These are phyloP conservation scores for Flueggea neowawraea DNA, from an alignment of 441 rosid genomes.

Conservation along the genomic window DNA sequence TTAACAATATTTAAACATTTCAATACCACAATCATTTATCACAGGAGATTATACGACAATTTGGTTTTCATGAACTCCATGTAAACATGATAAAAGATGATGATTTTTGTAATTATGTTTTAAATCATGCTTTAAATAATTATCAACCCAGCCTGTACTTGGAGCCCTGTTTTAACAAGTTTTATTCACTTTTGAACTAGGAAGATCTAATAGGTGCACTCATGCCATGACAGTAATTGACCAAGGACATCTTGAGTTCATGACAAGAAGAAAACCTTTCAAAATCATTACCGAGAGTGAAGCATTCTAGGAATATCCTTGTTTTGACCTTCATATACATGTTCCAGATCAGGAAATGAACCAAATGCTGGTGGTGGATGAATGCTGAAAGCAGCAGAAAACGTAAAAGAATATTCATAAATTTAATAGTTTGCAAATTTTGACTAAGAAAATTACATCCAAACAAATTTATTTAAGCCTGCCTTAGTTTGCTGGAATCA, in stretches of 20 bases:
- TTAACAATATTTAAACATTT: not conserved
- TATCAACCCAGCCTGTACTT: too few species aligned
- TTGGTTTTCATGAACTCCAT: too few species aligned
- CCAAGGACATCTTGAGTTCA: not conserved
- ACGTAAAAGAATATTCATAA: not conserved
- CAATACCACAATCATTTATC: too few species aligned
- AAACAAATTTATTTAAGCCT: slow-evolving; percentile 22
- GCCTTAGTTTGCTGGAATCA: slow-evolving; percentile 38
- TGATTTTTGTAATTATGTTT: too few species aligned
- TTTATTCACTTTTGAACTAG: not conserved
- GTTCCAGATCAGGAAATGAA: slow-evolving; percentile 34
- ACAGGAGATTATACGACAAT: too few species aligned
- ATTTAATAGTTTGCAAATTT: slow-evolving; percentile 1
- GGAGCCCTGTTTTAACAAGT: too few species aligned
- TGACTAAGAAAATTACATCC: slow-evolving; percentile 1
- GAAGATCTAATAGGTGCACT: not conserved
- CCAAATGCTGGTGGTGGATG: slow-evolving; percentile 62
- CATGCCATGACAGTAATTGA: not conserved
- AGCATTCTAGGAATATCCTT: slow-evolving; percentile 18
- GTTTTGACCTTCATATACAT: slow-evolving; percentile 26
- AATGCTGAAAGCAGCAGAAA: slow-evolving; percentile 26
- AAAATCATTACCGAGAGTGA: slow-evolving; percentile 32
- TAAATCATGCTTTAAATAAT: too few species aligned
- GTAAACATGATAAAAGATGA: too few species aligned
- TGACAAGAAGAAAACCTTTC: slow-evolving; percentile 10